These are phyloP conservation scores for Mucor ambiguus DNA, from an alignment of 371 early-diverging fungal genomes.

Conservation along the genomic window DNA sequence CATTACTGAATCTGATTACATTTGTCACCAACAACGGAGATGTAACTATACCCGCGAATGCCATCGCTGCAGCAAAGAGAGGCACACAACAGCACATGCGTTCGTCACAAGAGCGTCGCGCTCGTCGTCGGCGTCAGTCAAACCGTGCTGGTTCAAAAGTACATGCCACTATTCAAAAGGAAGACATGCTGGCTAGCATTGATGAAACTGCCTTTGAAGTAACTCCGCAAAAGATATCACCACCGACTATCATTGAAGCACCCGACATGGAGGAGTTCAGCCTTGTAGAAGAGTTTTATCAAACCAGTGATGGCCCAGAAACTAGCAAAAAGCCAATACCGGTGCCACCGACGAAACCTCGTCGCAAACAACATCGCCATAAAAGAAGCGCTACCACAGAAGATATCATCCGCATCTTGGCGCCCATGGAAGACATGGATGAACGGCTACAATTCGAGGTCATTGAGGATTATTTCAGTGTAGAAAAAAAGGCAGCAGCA, in stretches of 20 bases:
- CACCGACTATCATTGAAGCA: slow-evolving; percentile 20
- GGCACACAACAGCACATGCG: background rate
- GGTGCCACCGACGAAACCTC: slow-evolving; percentile 34
- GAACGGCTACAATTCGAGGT: slow-evolving; percentile 36
- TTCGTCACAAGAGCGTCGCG: background rate
- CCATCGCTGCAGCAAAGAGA: background rate
- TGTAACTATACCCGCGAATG: background rate
- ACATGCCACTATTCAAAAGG: slow-evolving; percentile 13
- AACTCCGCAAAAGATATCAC: slow-evolving; percentile 10
- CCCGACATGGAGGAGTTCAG: slow-evolving; percentile 36
- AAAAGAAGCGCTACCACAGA: slow-evolving; percentile 12
- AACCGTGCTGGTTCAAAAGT: background rate
- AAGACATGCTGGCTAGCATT: slow-evolving; percentile 52
- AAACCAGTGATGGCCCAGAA: background rate
- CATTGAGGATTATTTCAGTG: slow-evolving; percentile 66
- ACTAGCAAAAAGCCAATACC: background rate
- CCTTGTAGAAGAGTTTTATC: slow-evolving; percentile 59
- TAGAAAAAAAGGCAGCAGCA: slow-evolving; percentile 26
- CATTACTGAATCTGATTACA: slow-evolving; percentile 58
- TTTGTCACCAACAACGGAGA: slow-evolving; percentile 41
- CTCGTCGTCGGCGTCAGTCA: background rate
- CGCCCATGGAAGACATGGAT: slow-evolving; percentile 21
- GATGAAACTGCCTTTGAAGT: slow-evolving; percentile 63
- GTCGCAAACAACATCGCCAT: slow-evolving; percentile 24
- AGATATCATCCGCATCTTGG: slow-evolving; percentile 15